Percentiles rank a stretch among this genome's conserved stretches.
phyloP scores from a whole-genome alignment of 225 moss, liverwort and hornwort species.

The Anthoceros angustus region DNA sequence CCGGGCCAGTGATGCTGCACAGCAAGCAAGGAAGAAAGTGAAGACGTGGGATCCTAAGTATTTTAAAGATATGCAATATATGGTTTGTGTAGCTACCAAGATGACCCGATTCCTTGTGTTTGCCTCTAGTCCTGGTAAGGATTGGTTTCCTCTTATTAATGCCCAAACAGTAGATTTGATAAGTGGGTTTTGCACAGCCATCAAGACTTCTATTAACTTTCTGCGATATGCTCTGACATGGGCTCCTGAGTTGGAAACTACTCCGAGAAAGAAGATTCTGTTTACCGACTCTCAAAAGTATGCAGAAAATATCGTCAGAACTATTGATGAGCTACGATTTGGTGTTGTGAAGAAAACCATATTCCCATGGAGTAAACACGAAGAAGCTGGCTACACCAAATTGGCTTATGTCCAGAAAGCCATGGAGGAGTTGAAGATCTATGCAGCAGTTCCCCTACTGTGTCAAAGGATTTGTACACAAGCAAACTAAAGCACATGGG shows the following conservation, averaged over 20 bases:
- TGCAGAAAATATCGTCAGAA: background rate
- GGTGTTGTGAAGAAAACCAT: background rate
- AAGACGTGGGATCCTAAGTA: background rate
- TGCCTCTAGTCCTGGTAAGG: background rate
- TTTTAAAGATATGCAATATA: background rate
- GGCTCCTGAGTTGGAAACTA: background rate
- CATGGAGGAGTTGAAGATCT: background rate
- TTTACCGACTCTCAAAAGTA: background rate
- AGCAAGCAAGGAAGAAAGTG: background rate
- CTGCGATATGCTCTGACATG: slow-evolving; percentile 4
- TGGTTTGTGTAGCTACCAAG: background rate
- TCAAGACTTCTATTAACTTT: slow-evolving; percentile 1
- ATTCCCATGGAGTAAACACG: slow-evolving; percentile 1
- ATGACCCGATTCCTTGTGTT: background rate
- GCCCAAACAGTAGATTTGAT: background rate
- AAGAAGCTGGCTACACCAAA: background rate
- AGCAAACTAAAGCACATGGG: background rate
- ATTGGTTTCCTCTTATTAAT: background rate
- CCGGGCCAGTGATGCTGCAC: background rate
- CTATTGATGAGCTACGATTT: background rate
- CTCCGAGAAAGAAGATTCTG: background rate
- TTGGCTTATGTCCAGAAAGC: slow-evolving; percentile 1
- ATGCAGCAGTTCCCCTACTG: background rate
- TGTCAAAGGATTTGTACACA: slow-evolving; percentile 3
- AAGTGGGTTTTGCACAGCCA: background rate